Base-by-base conservation (phyloP, 2,329 filamentous ascomycete species). In the Colletotrichum lindemuthianum region DNA sequence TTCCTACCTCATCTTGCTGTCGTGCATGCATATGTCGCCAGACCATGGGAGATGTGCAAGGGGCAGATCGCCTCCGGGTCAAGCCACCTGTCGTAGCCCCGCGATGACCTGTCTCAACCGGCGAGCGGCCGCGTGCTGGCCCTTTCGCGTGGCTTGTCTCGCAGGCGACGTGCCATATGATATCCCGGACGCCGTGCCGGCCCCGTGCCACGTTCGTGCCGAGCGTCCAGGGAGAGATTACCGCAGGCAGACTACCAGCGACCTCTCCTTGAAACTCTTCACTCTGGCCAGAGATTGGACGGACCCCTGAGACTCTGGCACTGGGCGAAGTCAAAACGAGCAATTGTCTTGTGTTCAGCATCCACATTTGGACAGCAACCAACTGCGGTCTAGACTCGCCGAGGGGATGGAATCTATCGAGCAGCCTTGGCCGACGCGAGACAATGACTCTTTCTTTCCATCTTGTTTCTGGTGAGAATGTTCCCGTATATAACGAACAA, bases 271-370 rank as follows among this genome's bases (percentile, higher is more conserved):
- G n/a, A 11, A 45, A 41, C 44, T n/a, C 13, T 33, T 24, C 32
- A n/a, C 57, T 49, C 24, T 24, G 24, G 33, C 44, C 40, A n/a
- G 55, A 50, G 49, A 64, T 64, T 60, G 57, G 50, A 44, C 12
- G 44, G 11, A 24, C 16, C 41, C 45, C 8, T 34, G 16, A 59
- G 43, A 64, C 56, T 41, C 12, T 6, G 44, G 11, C 24, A 24
- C 36, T 60, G 43, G 24, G 24, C 49, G 34, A 11, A 16, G 5
- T 13, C 32, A 9, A 37, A 13, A 16, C 16, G 34, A 15, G 15
- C 15, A 12, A 40, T 8, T 41, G n/a, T 15, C 16, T 40, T 8
- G 24, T 24, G 24, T n/a, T 8, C 6, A 12, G 9, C 11, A 11
- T 44, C 34, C n/a, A n/a, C 32, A 34, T 11, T 11, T 5, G 8